Percentiles rank a stretch among this genome's conserved stretches.
phyloP scores from a whole-genome alignment of 345 rosid genomes.

The Psidium friedrichsthalianum region DNA sequence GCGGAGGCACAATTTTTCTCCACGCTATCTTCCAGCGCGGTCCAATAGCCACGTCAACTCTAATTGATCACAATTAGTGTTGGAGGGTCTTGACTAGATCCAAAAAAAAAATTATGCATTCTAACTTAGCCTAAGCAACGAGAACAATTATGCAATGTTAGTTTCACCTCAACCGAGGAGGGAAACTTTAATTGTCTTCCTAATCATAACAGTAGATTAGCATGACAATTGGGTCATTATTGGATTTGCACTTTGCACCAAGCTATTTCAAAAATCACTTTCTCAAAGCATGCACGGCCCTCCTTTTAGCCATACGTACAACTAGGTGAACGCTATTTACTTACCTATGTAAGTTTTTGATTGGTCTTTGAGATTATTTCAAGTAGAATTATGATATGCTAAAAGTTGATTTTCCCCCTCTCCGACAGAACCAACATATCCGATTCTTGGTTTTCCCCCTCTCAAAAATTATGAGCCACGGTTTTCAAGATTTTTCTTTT shows the following conservation, averaged over 20 bases:
- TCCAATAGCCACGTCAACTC: not conserved
- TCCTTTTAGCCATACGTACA: too few relatives aligned
- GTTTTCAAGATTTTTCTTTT: not conserved
- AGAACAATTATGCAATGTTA: not conserved
- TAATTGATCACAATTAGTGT: not conserved
- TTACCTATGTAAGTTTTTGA: too few relatives aligned
- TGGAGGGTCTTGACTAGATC: not conserved
- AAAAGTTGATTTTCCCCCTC: not conserved
- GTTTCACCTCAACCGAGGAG: not conserved
- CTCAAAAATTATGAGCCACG: too few relatives aligned
- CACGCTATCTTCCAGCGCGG: not conserved
- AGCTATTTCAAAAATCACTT: not conserved
- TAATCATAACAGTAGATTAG: not conserved
- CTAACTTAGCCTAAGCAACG: not conserved
- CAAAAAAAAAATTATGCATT: not conserved
- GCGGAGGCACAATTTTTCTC: not conserved
- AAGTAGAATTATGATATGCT: too few relatives aligned
- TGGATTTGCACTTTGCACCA: not conserved
- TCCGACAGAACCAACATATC: accelerated
- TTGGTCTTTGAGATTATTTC: too few relatives aligned
- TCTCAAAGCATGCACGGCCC: not conserved
- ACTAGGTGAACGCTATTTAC: too few relatives aligned
- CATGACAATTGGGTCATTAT: not conserved
- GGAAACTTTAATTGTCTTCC: not conserved
- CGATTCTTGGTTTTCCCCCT: too few relatives aligned